Conservation (phyloP, 139 green algal genomes). For the Trebouxia sp. region DNA sequence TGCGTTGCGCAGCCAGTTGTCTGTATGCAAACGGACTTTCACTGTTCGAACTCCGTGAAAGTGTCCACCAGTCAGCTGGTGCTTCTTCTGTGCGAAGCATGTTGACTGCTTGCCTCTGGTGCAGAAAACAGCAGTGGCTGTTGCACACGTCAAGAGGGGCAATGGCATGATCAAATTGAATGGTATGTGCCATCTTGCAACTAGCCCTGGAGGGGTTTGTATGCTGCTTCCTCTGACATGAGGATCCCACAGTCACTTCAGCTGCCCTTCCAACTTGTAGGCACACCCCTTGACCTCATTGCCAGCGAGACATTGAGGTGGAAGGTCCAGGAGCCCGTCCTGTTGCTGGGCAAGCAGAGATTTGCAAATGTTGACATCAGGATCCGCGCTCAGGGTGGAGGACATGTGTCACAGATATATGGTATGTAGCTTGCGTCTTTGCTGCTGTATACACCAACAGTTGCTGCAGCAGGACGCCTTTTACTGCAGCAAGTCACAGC, state of each 20-base stretch:
- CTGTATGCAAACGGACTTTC: too few relatives aligned
- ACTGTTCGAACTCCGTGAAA: too few relatives aligned
- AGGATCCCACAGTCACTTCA: too few relatives aligned
- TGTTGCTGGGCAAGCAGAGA: slow-evolving; percentile 91
- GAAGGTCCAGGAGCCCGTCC: slow-evolving; percentile 97
- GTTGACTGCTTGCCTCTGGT: not conserved
- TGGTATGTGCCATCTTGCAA: slow-evolving; percentile 54
- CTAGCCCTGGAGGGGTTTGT: too few relatives aligned
- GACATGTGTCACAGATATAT: slow-evolving; percentile 95
- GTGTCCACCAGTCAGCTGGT: too few relatives aligned
- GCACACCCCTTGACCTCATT: slow-evolving; percentile 91
- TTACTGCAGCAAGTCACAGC: not conserved
- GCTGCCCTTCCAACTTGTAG: slow-evolving; percentile 40
- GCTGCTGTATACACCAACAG: not conserved
- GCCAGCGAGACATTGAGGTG: slow-evolving; percentile 92
- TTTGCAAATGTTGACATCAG: slow-evolving; percentile 96
- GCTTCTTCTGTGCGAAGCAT: not conserved
- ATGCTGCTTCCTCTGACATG: too few relatives aligned
- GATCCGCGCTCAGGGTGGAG: slow-evolving; percentile 94
- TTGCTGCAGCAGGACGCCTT: not conserved
- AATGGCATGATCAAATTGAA: slow-evolving; percentile 96
- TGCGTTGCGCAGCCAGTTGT: not conserved
- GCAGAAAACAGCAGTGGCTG: slow-evolving; percentile 97
- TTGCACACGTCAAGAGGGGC: slow-evolving; percentile 92
- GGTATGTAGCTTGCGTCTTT: slow-evolving; percentile 41